Percentiles rank a stretch among this genome's conserved stretches.
Conservation (phyloP, 2,329 filamentous ascomycete genomes). For the Fusarium agapanthi region DNA sequence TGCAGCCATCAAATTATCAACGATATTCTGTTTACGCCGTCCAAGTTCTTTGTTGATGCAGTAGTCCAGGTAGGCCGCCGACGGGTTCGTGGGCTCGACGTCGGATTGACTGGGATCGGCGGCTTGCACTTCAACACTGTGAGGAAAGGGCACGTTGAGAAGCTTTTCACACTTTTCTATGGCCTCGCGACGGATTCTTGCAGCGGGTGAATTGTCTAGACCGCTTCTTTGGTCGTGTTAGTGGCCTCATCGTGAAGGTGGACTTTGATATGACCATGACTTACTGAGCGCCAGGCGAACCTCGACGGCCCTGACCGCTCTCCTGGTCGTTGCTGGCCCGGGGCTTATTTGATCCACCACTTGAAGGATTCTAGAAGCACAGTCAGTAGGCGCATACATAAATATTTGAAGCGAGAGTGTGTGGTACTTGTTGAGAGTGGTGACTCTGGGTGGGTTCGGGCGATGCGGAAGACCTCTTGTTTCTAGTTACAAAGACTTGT, state of each 20-base stretch:
- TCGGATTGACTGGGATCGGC: slow-evolving; percentile 32
- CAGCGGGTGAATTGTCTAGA: slow-evolving; percentile 20
- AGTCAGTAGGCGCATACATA: not conserved
- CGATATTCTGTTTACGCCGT: slow-evolving; percentile 16
- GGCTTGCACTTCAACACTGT: slow-evolving; percentile 28
- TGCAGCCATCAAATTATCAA: slow-evolving; percentile 28
- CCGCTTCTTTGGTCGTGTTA: slow-evolving; percentile 14
- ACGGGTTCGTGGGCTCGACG: slow-evolving; percentile 42
- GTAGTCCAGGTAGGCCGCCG: slow-evolving; percentile 34
- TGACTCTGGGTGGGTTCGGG: slow-evolving; percentile 10
- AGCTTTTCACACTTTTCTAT: slow-evolving; percentile 13
- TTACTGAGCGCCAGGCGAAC: slow-evolving; percentile 36
- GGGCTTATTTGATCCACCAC: slow-evolving; percentile 10
- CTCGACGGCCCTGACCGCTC: slow-evolving; percentile 35
- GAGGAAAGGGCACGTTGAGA: slow-evolving; percentile 34
- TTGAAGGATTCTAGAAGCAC: slow-evolving; percentile 2
- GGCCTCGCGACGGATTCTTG: slow-evolving; percentile 17
- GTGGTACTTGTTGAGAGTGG: slow-evolving; percentile 10
- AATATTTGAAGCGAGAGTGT: not conserved
- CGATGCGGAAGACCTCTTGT: slow-evolving; percentile 31
- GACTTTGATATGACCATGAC: not conserved
- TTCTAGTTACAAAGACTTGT: slow-evolving; percentile 33
- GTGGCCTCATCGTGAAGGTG: not conserved
- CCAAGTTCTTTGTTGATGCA: slow-evolving; percentile 18
- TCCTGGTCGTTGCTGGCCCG: slow-evolving; percentile 33